A percentile compares a stretch with the other conserved stretches of the same genome.
Conservation (phyloP, 2,329 filamentous ascomycete genomes). For the Aspergillus fructus region DNA sequence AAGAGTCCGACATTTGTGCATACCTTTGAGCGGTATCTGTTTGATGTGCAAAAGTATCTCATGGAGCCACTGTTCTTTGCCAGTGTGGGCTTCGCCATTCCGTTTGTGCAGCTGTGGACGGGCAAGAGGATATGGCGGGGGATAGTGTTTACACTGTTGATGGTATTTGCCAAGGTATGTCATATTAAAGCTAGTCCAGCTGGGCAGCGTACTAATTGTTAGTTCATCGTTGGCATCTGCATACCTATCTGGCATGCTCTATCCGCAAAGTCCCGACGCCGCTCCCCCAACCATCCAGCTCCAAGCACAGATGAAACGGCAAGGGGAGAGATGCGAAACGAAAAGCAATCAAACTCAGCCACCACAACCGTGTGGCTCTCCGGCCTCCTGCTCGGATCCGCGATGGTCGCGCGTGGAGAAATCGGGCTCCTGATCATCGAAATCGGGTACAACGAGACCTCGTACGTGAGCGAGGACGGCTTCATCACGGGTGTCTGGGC, state of each 20-base stretch:
- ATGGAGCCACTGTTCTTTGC: slow-evolving; percentile 35
- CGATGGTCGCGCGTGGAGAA: slow-evolving; percentile 35
- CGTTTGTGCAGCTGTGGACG: slow-evolving; percentile 33
- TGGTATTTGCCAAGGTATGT: slow-evolving; percentile 30
- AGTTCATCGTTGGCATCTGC: slow-evolving; percentile 32
- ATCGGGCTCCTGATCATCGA: slow-evolving; percentile 35
- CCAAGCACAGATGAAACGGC: background rate
- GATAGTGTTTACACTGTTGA: slow-evolving; percentile 29
- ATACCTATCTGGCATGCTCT: slow-evolving; percentile 20
- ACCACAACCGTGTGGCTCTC: slow-evolving; percentile 19
- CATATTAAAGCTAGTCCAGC: too few relatives aligned
- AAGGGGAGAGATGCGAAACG: background rate
- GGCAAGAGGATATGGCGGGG: slow-evolving; percentile 33
- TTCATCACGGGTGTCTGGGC: slow-evolving; percentile 33
- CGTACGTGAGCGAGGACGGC: slow-evolving; percentile 38
- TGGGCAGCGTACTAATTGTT: too few relatives aligned
- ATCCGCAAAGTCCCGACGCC: background rate
- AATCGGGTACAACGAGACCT: slow-evolving; percentile 32
- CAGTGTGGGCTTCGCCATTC: slow-evolving; percentile 34
- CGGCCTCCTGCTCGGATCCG: slow-evolving; percentile 28
- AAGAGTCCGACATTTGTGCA: slow-evolving; percentile 41
- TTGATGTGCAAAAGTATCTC: slow-evolving; percentile 34
- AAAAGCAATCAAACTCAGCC: background rate
- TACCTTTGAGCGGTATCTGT: slow-evolving; percentile 40
- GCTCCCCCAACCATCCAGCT: background rate